These are phyloP conservation scores for Termitomyces titanicus DNA, from an alignment of 768 basidiomycete species.

Conservation along the genomic window DNA sequence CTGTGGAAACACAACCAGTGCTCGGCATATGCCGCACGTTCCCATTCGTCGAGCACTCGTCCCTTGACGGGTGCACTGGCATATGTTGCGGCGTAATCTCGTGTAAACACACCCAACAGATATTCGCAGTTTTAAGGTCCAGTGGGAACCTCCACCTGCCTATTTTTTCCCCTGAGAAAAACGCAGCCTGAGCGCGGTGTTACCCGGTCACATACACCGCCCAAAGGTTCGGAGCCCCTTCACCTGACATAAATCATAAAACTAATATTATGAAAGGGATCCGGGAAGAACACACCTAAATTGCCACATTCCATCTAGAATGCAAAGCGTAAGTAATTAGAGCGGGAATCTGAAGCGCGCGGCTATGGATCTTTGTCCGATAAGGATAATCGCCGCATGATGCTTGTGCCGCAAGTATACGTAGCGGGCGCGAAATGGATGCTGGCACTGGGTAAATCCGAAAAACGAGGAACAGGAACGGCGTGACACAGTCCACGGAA, in stretches of 20 bases:
- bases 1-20: not conserved
- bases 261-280: not conserved
- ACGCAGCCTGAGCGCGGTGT: not conserved
- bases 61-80: too few relatives aligned
- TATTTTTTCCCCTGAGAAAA: not conserved
- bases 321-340: too few relatives aligned
- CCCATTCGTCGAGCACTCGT: not conserved
- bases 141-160: not conserved
- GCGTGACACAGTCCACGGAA: not conserved
- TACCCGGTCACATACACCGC: not conserved
- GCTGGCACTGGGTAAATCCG: not conserved
- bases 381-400: not conserved
- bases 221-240: too few relatives aligned
- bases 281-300: not conserved
- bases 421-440: not conserved
- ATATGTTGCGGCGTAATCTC: not conserved
- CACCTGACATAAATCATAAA: too few relatives aligned
- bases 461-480: not conserved
- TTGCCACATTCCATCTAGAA: not conserved
- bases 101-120: not conserved
- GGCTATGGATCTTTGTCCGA: not conserved
- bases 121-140: not conserved
- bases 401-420: not conserved
- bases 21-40: not conserved
- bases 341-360: too few relatives aligned